A percentile compares a stretch with the other conserved stretches of the same genome.
Conservation (phyloP, 441 rosid genomes). For the Bruguiera hainesii region DNA sequence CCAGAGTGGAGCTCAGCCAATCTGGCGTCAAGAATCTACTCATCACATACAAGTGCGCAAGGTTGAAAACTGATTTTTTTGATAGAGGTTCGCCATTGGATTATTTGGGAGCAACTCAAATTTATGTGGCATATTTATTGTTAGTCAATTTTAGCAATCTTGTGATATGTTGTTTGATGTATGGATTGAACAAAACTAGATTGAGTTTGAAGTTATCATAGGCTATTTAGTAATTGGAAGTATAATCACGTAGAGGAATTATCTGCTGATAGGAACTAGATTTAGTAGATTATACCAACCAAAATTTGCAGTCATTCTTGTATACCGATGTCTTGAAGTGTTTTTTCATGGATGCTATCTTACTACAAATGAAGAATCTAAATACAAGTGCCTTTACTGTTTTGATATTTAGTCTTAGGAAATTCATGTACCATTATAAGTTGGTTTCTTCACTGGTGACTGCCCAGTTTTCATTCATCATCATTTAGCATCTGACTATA, state of each 20-base stretch:
- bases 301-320: neutral
- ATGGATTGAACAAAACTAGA: slow-evolving; percentile 4
- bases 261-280: neutral
- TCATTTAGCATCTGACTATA: too few species aligned
- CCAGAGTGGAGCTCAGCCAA: slow-evolving; percentile 90
- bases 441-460: too few species aligned
- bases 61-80: slow-evolving; percentile 49
- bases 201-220: slow-evolving; percentile 8
- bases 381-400: neutral
- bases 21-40: slow-evolving; percentile 89
- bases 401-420: neutral
- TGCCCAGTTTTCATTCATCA: too few species aligned
- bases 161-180: slow-evolving; percentile 8
- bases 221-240: neutral
- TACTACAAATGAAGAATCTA: neutral
- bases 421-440: too few species aligned
- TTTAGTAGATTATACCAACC: neutral
- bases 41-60: slow-evolving; percentile 93
- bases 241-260: neutral
- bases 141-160: neutral
- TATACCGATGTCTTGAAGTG: neutral
- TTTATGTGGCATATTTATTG: neutral
- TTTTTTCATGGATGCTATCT: neutral
- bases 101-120: slow-evolving; percentile 11
- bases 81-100: slow-evolving; percentile 3